Base-by-base conservation (phyloP, 192 early-diverging fungal genomes). In the Chytriomyces confervae region DNA sequence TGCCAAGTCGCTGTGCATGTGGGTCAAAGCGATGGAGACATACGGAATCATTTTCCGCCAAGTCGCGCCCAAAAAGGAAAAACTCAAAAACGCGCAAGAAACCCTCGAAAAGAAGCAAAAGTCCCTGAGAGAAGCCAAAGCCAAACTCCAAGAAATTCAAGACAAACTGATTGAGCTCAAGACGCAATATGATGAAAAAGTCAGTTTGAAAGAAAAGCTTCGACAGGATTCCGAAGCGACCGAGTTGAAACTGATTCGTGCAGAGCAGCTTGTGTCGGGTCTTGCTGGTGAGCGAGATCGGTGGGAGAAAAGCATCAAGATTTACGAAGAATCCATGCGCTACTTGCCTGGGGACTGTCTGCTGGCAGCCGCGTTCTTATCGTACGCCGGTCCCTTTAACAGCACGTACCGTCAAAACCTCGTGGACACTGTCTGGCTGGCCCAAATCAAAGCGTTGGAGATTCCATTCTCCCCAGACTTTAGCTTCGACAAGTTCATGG, bases 61-160 rank as follows among this genome's bases (percentile, higher is more conserved):
- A 79, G 88, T 89, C 8, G 87, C 86, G 23, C 88, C 88, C 16
- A 89, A 89, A 77, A 80, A 85, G 47, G 87, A 89, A 67, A 89
- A 89, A 73, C 81, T 89, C 24, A 72, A 86, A 24, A 50, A 80
- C 11, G 88, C 88, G 3, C 85, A 85, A 71, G 88, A 89, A 53
- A 89, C 88, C 0, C 72, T 89, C 47, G 87, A 89, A 62, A 89
- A 89, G 74, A 89, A 88, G 66, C 88, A 89, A 72, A 86, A 81
- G 47, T 79, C 86, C 7, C 60, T 89, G 50, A n/a, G 83, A 18
- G 88, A 89, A 71, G 84, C 85, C 9, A 90, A 88, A 53, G 80
- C 83, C 4, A 87, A 88, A 65, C 75, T 89, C 18, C 87, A 90
- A 68, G 87, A 90, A 77, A 88, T 90, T 77, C 86, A 90, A 78